phyloP scores from a whole-genome alignment of 768 basidiomycete genomes.

The Leucocoprinus leucothites region DNA sequence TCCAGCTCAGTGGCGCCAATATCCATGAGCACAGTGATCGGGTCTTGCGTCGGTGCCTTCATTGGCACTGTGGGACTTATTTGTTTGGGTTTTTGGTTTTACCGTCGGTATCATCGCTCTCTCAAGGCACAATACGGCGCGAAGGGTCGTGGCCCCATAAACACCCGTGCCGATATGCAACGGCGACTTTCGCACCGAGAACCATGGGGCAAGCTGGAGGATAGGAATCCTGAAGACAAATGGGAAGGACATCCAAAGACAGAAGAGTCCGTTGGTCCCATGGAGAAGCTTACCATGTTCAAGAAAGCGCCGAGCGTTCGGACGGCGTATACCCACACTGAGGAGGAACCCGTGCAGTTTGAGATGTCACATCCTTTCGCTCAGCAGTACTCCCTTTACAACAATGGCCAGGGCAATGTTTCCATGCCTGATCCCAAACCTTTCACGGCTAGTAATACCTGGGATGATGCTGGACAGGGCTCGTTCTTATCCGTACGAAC shows the following conservation, averaged over 20 bases:
- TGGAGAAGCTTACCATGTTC: conserved; percentile 68
- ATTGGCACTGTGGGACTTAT: conserved; percentile 49
- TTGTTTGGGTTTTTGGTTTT: conserved; percentile 51
- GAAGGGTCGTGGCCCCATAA: conserved; percentile 29
- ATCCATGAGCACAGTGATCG: conserved; percentile 54
- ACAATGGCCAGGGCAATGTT: conserved; percentile 27
- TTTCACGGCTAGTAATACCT: conserved; percentile 1
- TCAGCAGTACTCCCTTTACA: conserved; percentile 46
- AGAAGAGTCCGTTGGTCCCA: conserved; percentile 35
- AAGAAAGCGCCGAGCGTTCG: conserved; percentile 57
- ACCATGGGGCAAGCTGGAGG: conserved; percentile 58
- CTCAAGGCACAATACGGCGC: conserved; percentile 32
- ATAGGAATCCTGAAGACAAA: conserved; percentile 37
- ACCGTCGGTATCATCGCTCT: conserved; percentile 44
- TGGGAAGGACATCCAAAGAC: conserved; percentile 34
- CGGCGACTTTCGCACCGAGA: conserved; percentile 44
- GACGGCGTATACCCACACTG: conserved; percentile 49
- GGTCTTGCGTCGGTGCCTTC: conserved; percentile 60
- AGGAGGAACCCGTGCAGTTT: conserved; percentile 38
- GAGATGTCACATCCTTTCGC: conserved; percentile 48
- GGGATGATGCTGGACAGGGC: conserved; percentile 5
- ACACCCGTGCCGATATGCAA: conserved; percentile 37
- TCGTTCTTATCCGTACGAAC: conserved; percentile 8
- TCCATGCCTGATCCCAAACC: conserved; percentile 8
- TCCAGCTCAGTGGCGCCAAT: conserved; percentile 27